Conservation (phyloP, 2,329 filamentous ascomycete species). For the Colletotrichum lini region DNA sequence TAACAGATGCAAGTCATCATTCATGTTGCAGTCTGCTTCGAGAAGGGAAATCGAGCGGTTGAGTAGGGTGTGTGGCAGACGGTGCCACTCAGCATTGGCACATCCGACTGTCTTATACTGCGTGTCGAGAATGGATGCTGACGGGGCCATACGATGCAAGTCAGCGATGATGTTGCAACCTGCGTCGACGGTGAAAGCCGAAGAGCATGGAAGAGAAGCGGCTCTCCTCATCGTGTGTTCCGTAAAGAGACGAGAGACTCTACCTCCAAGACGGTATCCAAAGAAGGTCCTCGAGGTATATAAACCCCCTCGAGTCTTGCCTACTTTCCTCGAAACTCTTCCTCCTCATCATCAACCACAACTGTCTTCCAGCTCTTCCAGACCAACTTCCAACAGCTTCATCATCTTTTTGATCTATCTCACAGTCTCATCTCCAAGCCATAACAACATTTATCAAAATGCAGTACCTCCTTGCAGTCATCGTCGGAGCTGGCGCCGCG, state of each 20-base stretch:
- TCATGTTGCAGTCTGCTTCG: no score
- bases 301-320: neutral
- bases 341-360: neutral
- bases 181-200: no score
- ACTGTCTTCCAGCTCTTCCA: neutral
- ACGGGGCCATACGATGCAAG: neutral
- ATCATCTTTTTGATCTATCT: neutral
- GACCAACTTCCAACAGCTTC: neutral
- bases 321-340: neutral
- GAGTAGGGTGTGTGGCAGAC: no score
- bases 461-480: neutral
- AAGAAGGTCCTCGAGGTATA: neutral
- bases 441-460: neutral
- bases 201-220: neutral
- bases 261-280: neutral
- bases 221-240: no score
- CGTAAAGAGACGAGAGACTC: neutral
- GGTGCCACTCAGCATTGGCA: no score
- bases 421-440: neutral
- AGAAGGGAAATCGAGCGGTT: no score
- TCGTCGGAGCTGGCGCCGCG: neutral
- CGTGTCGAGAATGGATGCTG: neutral
- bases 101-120: no score
- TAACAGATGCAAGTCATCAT: no score
- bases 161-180: neutral